Conservation (phyloP, 306 rosid species). For the Ceratonia siliqua region DNA sequence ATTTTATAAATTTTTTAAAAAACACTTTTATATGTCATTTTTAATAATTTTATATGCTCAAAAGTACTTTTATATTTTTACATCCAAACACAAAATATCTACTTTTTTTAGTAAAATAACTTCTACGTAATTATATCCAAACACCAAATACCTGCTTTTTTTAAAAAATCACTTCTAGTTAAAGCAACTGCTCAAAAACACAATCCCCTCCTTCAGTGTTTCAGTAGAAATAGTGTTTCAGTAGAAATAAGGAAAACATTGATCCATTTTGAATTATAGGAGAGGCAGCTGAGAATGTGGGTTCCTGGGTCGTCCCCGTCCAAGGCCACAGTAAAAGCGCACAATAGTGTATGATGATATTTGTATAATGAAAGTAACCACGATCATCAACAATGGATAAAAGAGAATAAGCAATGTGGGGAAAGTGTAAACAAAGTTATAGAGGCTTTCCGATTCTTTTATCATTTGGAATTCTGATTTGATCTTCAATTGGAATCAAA, state of each 20-base stretch:
- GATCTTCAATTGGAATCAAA: background rate
- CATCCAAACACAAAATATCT: no score
- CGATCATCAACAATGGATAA: conserved; percentile 25
- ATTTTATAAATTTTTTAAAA: no score
- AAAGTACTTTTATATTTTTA: no score
- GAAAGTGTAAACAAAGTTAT: conserved; percentile 38
- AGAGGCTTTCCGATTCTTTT: conserved; percentile 26
- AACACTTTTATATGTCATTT: no score
- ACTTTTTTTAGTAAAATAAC: no score
- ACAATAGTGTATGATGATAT: conserved; percentile 25
- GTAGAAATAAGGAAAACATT: background rate
- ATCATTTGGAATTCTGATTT: conserved; percentile 22
- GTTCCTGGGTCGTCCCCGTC: conserved; percentile 19
- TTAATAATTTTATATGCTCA: no score
- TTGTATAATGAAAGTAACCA: conserved; percentile 32
- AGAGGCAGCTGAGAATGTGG: background rate
- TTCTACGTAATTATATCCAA: no score
- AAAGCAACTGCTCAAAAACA: no score
- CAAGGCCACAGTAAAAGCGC: conserved; percentile 37
- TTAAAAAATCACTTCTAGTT: no score
- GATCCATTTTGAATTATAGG: background rate
- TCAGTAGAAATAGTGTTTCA: no score
- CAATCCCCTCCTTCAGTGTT: no score
- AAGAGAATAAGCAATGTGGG: conserved; percentile 33
- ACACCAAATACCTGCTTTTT: no score